phyloP scores from a whole-genome alignment of 192 early-diverging fungal species.

The Gaertneriomyces sp. region DNA sequence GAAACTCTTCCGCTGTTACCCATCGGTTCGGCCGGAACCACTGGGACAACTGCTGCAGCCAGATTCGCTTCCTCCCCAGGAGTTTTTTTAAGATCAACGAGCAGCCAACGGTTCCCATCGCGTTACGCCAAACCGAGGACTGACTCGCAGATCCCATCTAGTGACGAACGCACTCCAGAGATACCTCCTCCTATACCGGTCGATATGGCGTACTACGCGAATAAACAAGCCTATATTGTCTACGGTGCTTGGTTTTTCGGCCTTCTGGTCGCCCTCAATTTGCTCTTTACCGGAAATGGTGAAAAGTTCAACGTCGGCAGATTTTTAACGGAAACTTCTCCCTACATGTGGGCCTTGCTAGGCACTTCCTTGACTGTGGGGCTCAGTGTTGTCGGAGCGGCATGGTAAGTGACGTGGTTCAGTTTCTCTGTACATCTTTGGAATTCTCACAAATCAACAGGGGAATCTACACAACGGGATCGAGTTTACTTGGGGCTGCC shows the following conservation, averaged over 20 bases:
- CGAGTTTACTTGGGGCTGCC: conserved; percentile 81
- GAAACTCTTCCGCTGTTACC: conserved; percentile 9
- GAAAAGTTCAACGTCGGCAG: conserved; percentile 84
- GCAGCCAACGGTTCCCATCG: not conserved
- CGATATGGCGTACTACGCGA: conserved; percentile 28
- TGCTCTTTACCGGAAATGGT: conserved; percentile 82
- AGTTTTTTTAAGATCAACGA: no score
- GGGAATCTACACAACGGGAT: conserved; percentile 95
- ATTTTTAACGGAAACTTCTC: conserved; percentile 71
- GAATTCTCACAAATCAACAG: conserved; percentile 35
- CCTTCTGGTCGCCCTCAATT: conserved; percentile 68
- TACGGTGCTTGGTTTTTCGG: conserved; percentile 31
- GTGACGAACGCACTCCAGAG: conserved; percentile 8
- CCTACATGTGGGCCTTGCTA: conserved; percentile 84
- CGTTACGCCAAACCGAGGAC: not conserved
- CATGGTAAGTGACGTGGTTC: conserved; percentile 59
- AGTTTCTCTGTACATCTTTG: not conserved
- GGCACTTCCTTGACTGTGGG: conserved; percentile 84
- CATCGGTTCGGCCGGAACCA: not conserved
- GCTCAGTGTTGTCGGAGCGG: conserved; percentile 86
- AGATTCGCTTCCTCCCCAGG: not conserved
- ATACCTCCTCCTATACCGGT: conserved; percentile 11
- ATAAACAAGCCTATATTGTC: conserved; percentile 36
- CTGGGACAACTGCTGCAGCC: not conserved
- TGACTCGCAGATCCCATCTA: not conserved